These are phyloP conservation scores for Ilex aquifolium DNA, from an alignment of 257 asterid species.

Conservation along the genomic window DNA sequence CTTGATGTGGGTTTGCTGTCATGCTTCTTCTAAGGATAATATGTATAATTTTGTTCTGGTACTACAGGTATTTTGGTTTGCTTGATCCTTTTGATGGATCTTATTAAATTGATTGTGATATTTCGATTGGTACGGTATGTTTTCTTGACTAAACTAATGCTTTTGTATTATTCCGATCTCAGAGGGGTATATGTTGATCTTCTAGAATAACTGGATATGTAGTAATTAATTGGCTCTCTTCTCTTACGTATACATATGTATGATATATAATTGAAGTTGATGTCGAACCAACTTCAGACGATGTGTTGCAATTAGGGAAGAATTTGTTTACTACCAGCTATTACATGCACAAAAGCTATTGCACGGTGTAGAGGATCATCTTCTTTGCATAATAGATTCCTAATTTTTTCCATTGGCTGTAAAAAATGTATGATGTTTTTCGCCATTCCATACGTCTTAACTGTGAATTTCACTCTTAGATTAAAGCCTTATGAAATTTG, in stretches of 20 bases:
- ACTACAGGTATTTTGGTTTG: conserved; percentile 79
- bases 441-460: no score
- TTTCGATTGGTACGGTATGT: conserved; percentile 87
- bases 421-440: no score
- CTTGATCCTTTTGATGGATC: conserved; percentile 98
- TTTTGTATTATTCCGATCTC: background rate
- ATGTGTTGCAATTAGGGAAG: conserved; percentile 90
- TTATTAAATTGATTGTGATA: conserved; percentile 96
- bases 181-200: background rate
- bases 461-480: background rate
- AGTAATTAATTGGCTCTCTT: conserved; percentile 3
- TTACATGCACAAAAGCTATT: conserved; percentile 96
- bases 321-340: conserved; percentile 93
- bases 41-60: background rate
- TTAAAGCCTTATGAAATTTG: background rate
- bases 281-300: conserved; percentile 58
- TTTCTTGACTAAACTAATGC: background rate
- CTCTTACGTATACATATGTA: conserved; percentile 59
- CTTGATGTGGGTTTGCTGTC: no score
- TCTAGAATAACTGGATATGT: background rate
- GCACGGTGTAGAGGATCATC: conserved; percentile 47
- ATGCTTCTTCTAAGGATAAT: no score
- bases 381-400: background rate
- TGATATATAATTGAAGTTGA: conserved; percentile 56
- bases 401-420: background rate